Evolutionary conservation across 495 filamentous ascomycete species (phyloP).

Genomic region (Neurospora sp.): DNA sequence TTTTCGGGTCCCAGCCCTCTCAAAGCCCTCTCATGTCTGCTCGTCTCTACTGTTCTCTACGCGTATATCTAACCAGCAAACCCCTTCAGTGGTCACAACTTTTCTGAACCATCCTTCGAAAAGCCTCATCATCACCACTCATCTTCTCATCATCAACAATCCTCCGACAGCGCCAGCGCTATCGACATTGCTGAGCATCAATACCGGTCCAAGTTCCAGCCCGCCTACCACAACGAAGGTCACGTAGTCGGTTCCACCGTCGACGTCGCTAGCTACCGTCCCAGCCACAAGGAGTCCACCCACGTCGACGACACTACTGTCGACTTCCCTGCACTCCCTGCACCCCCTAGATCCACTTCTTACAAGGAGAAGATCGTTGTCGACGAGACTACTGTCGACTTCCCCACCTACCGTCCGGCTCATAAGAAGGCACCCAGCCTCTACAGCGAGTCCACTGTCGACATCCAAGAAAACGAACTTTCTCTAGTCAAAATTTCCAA

Average conservation of each 20-base stretch:
- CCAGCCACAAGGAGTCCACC: slow-evolving; percentile 20
- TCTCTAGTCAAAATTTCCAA: slow-evolving; percentile 5
- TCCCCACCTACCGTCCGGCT: slow-evolving; percentile 13
- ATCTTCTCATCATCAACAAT: not conserved
- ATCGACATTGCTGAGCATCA: slow-evolving; percentile 80
- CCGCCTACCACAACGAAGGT: slow-evolving; percentile 52
- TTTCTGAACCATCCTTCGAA: not conserved
- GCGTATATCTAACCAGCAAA: not conserved
- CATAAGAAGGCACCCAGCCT: slow-evolving; percentile 25
- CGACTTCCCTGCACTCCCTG: slow-evolving; percentile 24
- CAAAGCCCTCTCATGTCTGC: not conserved
- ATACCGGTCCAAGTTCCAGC: slow-evolving; percentile 69
- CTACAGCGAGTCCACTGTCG: slow-evolving; percentile 38
- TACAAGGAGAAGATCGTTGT: slow-evolving; percentile 23
- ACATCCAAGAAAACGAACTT: slow-evolving; percentile 30
- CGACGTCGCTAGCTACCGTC: slow-evolving; percentile 27
- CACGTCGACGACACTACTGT: slow-evolving; percentile 42
- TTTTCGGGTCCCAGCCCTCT: not conserved
- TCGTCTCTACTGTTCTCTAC: not conserved
- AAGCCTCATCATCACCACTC: not conserved
- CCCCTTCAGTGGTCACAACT: not conserved
- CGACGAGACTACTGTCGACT: slow-evolving; percentile 27
- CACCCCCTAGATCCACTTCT: slow-evolving; percentile 7
- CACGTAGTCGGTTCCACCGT: slow-evolving; percentile 41
- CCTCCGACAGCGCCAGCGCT: slow-evolving; percentile 11